Percentiles rank a stretch among this genome's conserved stretches.
phyloP scores from a whole-genome alignment of 371 early-diverging fungal genomes.

The Polyrhizophydium stewartii region DNA sequence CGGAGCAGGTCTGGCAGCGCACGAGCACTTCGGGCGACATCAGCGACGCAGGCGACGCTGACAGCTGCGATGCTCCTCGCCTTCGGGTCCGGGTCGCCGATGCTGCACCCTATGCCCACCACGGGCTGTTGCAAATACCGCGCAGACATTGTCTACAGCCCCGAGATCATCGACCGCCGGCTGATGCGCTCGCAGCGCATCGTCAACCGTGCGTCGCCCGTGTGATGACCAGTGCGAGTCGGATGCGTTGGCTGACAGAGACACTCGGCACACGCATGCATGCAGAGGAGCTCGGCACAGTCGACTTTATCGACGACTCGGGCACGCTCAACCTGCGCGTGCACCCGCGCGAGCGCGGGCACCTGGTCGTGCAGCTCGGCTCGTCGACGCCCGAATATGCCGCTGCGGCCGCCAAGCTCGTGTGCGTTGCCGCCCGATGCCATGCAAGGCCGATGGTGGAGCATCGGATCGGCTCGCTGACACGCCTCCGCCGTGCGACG shows the following conservation, averaged over 20 bases:
- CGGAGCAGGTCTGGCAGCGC: conserved; percentile 82
- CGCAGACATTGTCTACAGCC: conserved; percentile 88
- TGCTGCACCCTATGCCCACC: too few relatives aligned
- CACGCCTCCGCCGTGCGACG: not conserved
- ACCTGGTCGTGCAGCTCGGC: conserved; percentile 52
- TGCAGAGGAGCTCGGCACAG: conserved; percentile 27
- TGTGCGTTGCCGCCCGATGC: too few relatives aligned
- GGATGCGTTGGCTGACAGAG: too few relatives aligned
- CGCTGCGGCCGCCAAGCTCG: conserved; percentile 75
- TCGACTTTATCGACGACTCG: conserved; percentile 31
- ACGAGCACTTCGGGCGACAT: too few relatives aligned
- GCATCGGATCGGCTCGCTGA: not conserved
- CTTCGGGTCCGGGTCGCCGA: too few relatives aligned
- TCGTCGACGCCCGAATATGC: conserved; percentile 83
- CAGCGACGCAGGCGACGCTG: too few relatives aligned
- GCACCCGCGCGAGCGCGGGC: conserved; percentile 27
- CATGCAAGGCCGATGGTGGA: too few relatives aligned
- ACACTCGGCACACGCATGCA: too few relatives aligned
- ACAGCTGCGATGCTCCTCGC: too few relatives aligned
- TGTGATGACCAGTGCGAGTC: too few relatives aligned
- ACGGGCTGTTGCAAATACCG: too few relatives aligned
- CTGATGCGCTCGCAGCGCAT: conserved; percentile 76
- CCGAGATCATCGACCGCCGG: conserved; percentile 86
- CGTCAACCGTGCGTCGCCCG: conserved; percentile 70
- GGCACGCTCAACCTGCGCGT: conserved; percentile 29